Evolutionary conservation across 352 stramenopile genomes (phyloP), one percentile per base, ranked within the genome.

Genomic region (Phytophthora colocasiae): DNA sequence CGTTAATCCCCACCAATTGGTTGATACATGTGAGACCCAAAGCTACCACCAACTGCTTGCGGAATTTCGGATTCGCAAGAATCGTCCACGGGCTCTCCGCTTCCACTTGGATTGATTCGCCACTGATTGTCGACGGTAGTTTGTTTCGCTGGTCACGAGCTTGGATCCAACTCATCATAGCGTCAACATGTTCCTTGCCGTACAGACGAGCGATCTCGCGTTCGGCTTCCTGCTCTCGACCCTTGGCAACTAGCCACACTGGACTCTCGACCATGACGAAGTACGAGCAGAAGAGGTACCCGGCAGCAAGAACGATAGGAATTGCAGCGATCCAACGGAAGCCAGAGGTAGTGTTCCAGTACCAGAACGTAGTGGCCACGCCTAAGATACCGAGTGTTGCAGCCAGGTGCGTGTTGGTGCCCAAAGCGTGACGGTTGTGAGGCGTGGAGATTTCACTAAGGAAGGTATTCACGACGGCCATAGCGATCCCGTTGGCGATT

Each of bases 1-100:
- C 81, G 53, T 85, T 90, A 68, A 90, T 83, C 15, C 78, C 81
- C 9, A 74, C 77, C 45, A 90, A 69, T 46, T 88, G 81, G 56
- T 87, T 74, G 22, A 71, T 49, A 9, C 70, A 66, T 0, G 69
- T 71, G 17, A 88, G 45, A 3, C 53, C 69, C 4, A 81, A 45
- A 0, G 79, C 78, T 3, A 85, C 53, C 5, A 82, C 39, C 0
- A 85, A 59, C 54, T 81, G 78, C 7, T 68, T 55, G 17, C 66
- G 66, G 61, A 58, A 71, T 32, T 75, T 67, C 15, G 55, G 14
- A 0, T 76, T 40, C 58, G 24, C 4, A 6, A 73, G 19, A 34
- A 79, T 64, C 1, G 49, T 29, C 45, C 51, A 68, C 24, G 44
- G 36, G 10, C 22, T 73, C 9, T 73, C 65, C 4, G 58, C 11